Evolutionary conservation across 192 early-diverging fungal genomes (phyloP).

Genomic region (Physocladia obscura): DNA sequence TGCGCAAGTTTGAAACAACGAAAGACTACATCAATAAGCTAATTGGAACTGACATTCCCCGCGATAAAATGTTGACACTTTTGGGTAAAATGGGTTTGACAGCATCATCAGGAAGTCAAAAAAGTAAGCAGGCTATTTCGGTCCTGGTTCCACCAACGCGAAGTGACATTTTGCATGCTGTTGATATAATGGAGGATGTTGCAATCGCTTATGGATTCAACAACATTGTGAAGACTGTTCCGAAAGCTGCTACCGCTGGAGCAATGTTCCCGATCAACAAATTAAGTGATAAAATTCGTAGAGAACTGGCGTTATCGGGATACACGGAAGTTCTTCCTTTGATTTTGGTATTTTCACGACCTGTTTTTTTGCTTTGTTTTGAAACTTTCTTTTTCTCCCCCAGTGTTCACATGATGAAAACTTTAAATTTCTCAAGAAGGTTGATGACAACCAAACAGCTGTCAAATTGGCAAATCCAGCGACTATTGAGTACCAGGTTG

Average conservation of each 20-base stretch:
- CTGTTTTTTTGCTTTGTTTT: slow-evolving; percentile 71
- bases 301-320: slow-evolving; percentile 84
- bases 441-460: slow-evolving; percentile 71
- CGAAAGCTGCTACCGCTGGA: slow-evolving; percentile 79
- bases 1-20: slow-evolving; percentile 69
- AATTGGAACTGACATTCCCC: slow-evolving; percentile 69
- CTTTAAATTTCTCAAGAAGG: slow-evolving; percentile 81
- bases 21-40: slow-evolving; percentile 86
- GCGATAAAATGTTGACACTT: slow-evolving; percentile 70
- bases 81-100: slow-evolving; percentile 87
- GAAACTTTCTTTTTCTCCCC: slow-evolving; percentile 1
- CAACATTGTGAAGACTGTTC: slow-evolving; percentile 79
- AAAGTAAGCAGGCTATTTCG: slow-evolving; percentile 51
- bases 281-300: slow-evolving; percentile 79
- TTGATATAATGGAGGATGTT: slow-evolving; percentile 97
- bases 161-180: slow-evolving; percentile 92
- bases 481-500: slow-evolving; percentile 80
- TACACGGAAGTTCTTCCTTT: slow-evolving; percentile 93
- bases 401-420: slow-evolving; percentile 98
- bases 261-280: slow-evolving; percentile 90
- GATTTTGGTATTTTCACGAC: slow-evolving; percentile 67
- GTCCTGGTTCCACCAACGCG: slow-evolving; percentile 88
- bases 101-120: slow-evolving; percentile 50
- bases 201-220: slow-evolving; percentile 97
- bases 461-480: slow-evolving; percentile 91